Evolutionary conservation across 2,329 filamentous ascomycete species (phyloP).

Genomic region (Aphanoascus verrucosus): DNA sequence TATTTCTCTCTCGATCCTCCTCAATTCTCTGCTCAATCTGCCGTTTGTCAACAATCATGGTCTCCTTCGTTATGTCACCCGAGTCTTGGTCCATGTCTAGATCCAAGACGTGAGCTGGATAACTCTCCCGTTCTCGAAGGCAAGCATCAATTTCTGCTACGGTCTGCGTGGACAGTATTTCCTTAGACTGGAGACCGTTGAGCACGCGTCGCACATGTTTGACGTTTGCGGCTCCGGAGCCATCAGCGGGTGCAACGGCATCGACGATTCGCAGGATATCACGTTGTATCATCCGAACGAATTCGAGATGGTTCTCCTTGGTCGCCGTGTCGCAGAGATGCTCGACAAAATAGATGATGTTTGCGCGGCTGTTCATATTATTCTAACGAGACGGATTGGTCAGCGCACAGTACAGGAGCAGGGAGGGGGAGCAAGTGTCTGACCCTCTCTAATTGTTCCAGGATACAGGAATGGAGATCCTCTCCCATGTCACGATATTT

Average conservation of each 20-base stretch:
- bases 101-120: conserved; percentile 48
- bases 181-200: conserved; percentile 57
- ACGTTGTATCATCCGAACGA: conserved; percentile 86
- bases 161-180: conserved; percentile 61
- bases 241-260: conserved; percentile 76
- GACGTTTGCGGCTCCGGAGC: conserved; percentile 82
- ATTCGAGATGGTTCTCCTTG: conserved; percentile 64
- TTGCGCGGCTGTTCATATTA: conserved; percentile 92
- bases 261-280: conserved; percentile 89
- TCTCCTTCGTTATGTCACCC: conserved; percentile 22
- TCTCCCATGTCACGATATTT: conserved; percentile 93
- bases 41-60: conserved; percentile 58
- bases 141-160: conserved; percentile 72
- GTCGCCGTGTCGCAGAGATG: conserved; percentile 79
- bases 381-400: conserved; percentile 43
- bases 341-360: conserved; percentile 99
- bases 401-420: background rate
- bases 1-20: conserved; percentile 90
- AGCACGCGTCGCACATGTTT: conserved; percentile 81
- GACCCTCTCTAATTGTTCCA: conserved; percentile 85
- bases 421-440: conserved; percentile 18
- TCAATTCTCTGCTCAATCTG: conserved; percentile 95
- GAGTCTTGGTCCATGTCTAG: conserved; percentile 23
- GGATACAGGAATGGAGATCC: conserved; percentile 91
- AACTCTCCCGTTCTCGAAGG: conserved; percentile 65